These are phyloP conservation scores for Sordariomycetes sp. DNA, from an alignment of 2,329 filamentous ascomycete genomes.

Conservation along the genomic window DNA sequence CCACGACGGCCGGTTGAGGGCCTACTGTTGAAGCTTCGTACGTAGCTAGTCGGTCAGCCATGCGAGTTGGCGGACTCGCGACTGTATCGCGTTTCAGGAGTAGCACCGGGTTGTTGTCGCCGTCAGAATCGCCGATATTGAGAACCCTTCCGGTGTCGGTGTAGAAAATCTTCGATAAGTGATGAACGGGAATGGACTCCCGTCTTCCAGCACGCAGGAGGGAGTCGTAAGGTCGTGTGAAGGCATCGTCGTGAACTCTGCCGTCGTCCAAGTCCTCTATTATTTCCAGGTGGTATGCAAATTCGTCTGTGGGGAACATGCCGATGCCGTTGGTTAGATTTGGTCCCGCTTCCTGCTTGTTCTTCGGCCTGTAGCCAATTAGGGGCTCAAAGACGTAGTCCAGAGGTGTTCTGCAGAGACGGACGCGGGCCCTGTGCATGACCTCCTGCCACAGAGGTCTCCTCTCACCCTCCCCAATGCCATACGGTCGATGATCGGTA, in stretches of 20 bases:
- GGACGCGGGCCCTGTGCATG: constrained; percentile 82
- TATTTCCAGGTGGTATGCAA: constrained; percentile 70
- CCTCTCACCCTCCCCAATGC: constrained; percentile 28
- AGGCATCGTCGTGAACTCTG: constrained; percentile 34
- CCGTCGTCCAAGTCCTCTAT: constrained; percentile 66
- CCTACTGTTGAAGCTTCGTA: constrained; percentile 22
- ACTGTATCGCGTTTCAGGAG: constrained; percentile 19
- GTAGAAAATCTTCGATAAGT: constrained; percentile 85
- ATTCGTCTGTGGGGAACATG: constrained; percentile 26
- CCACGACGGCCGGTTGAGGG: not conserved
- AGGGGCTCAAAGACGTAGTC: constrained; percentile 22
- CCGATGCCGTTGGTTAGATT: not conserved
- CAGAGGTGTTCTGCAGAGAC: constrained; percentile 61
- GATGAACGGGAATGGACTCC: constrained; percentile 40
- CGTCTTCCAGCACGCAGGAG: constrained; percentile 34
- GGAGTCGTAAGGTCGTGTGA: constrained; percentile 25
- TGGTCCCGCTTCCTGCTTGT: not conserved
- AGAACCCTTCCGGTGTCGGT: constrained; percentile 83
- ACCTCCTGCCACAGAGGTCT: constrained; percentile 88
- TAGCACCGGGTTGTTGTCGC: constrained; percentile 22
- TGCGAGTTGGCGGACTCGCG: constrained; percentile 5
- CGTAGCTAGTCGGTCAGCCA: constrained; percentile 24
- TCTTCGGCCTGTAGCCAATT: not conserved
- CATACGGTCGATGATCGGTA: not conserved
- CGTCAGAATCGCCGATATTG: constrained; percentile 50